These are phyloP conservation scores for Carnegiea gigantea DNA, from an alignment of 179 eudicot genomes.

Conservation along the genomic window DNA sequence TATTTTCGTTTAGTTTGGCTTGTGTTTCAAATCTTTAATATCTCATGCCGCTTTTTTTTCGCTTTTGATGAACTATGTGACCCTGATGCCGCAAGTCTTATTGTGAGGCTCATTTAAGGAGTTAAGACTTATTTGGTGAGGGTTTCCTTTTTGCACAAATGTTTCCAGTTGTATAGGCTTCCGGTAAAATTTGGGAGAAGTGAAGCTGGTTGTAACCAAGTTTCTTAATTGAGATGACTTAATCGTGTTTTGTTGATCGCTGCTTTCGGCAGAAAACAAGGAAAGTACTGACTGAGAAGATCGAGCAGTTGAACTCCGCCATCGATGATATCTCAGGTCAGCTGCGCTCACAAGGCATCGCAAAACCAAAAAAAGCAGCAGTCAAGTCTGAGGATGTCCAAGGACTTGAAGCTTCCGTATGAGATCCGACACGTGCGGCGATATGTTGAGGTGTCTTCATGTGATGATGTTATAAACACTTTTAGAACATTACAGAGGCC, in stretches of 20 bases:
- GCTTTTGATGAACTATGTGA: background rate
- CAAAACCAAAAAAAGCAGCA: constrained; percentile 42
- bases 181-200: background rate
- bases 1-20: background rate
- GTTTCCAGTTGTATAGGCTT: background rate
- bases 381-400: constrained; percentile 52
- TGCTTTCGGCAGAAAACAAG: constrained; percentile 59
- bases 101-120: too few relatives aligned
- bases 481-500: background rate
- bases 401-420: constrained; percentile 48
- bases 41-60: background rate
- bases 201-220: background rate
- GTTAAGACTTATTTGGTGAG: background rate
- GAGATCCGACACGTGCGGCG: background rate
- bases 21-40: background rate
- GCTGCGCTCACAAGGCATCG: constrained; percentile 51
- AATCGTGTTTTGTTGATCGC: constrained; percentile 5
- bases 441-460: background rate
- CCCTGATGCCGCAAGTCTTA: too few relatives aligned
- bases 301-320: constrained; percentile 77
- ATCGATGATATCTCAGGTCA: constrained; percentile 69
- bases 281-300: constrained; percentile 65
- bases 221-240: background rate
- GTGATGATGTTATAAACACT: background rate
- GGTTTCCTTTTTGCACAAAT: background rate